Conservation (phyloP, 441 rosid genomes). For the Populus hybrid region DNA sequence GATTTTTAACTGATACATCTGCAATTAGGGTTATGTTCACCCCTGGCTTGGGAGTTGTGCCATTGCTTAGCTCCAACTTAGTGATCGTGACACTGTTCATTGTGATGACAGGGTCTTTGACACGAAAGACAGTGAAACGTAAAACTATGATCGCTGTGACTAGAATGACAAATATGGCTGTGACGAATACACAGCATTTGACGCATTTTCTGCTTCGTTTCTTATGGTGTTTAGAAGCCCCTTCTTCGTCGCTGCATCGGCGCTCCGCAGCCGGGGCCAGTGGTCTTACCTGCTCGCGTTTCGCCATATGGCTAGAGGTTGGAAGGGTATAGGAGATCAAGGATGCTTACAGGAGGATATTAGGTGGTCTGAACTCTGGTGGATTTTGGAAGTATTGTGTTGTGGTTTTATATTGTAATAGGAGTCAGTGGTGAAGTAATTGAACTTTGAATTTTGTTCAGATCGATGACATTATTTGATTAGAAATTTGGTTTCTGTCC, state of each 20-base stretch:
- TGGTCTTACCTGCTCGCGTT: constrained; percentile 55
- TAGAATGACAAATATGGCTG: constrained; percentile 34
- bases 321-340: background rate
- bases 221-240: constrained; percentile 10
- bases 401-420: background rate
- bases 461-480: background rate
- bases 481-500: background rate
- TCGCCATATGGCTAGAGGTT: constrained; percentile 33
- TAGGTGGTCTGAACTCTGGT: background rate
- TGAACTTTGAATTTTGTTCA: background rate
- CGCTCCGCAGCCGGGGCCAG: no score
- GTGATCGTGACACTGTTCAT: constrained; percentile 51
- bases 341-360: background rate
- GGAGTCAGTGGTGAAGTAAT: background rate
- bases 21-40: constrained; percentile 60
- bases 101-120: constrained; percentile 56
- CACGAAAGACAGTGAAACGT: constrained; percentile 59
- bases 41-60: constrained; percentile 51
- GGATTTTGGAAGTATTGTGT: background rate
- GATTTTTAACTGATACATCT: constrained; percentile 77
- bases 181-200: constrained; percentile 40
- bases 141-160: constrained; percentile 40
- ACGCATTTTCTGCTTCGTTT: constrained; percentile 27
- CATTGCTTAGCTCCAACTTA: constrained; percentile 40
- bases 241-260: constrained; percentile 39